Evolutionary conservation across 495 filamentous ascomycete genomes (phyloP).

Genomic region (Trichocladium antarcticum): DNA sequence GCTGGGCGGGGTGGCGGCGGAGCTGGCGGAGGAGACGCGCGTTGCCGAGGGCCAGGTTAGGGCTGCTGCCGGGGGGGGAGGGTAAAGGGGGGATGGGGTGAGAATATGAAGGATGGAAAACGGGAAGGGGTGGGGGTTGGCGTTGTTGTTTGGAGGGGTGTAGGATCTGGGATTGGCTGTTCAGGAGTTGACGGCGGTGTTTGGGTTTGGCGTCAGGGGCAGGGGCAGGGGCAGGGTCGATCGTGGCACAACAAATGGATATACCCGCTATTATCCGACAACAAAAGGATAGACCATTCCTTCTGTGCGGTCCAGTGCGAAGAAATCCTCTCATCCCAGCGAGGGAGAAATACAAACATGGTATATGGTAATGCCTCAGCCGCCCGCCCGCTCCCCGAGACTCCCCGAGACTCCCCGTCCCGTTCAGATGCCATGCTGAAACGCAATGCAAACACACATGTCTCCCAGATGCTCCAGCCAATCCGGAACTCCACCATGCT

Average conservation of each 20-base stretch:
- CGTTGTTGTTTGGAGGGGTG: not conserved
- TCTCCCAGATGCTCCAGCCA: conserved; percentile 6
- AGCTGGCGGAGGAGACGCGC: conserved; percentile 37
- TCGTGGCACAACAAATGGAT: too few species aligned
- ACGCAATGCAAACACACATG: conserved; percentile 5
- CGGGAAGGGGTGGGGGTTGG: too few species aligned
- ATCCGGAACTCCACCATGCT: conserved; percentile 4
- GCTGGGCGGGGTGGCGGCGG: conserved; percentile 36
- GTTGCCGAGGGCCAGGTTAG: conserved; percentile 37
- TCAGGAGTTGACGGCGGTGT: too few species aligned
- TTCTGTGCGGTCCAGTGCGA: too few species aligned
- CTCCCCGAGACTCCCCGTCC: not conserved
- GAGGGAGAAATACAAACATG: not conserved
- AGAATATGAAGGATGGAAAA: not conserved
- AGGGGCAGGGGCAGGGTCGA: too few species aligned
- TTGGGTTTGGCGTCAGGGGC: too few species aligned
- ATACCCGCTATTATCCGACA: too few species aligned
- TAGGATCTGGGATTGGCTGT: not conserved
- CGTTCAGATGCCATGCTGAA: not conserved
- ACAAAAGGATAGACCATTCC: too few species aligned
- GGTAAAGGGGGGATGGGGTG: not conserved
- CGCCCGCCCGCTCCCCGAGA: not conserved
- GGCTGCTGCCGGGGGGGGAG: not conserved
- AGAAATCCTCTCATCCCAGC: too few species aligned
- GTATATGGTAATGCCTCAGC: conserved; percentile 10